Base-by-base conservation (phyloP, 306 rosid species). In the Citrullus mucosospermus region DNA sequence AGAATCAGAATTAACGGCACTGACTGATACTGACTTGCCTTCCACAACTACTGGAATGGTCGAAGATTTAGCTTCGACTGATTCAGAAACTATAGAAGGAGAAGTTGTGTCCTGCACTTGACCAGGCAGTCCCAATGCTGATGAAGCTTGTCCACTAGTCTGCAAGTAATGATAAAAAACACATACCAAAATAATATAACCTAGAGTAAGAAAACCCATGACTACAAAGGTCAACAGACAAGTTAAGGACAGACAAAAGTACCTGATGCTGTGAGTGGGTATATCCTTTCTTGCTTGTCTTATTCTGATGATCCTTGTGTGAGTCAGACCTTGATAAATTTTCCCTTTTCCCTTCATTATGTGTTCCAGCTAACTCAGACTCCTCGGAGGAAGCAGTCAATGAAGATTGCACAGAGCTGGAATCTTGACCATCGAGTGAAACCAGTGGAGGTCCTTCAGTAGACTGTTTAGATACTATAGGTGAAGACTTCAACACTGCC, bases 241-340 rank as follows among this genome's bases (percentile, higher is more conserved):
- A 50, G 80, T 73, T 44, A 54, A 79, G 77, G 4, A n/a, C 9
- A 0, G 62, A 79, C 30, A 59, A 30, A 81, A 50, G 61, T 86
- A 96, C 99, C 97, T 93, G 91, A 83, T 83, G 85, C 73, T 82
- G 89, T 20, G 81, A 57, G 80, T 86, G 93, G 56, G 44, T n/a
- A 71, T 15, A 39, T 50, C 86, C 96, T 86, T 87, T 85, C 85
- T 82, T 89, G 78, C 78, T 85, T 32, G 82, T 25, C 77, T 88
- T 86, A 78, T 85, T 93, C 79, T 85, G 89, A 80, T 86, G 85
- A 79, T 96, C 97, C 80, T 86, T 88, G 58, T 86, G 76, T 70
- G 92, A 87, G 87, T 88, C 87, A 12, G 97, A 88, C 80, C 84
- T 85, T 17, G 83, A 81, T 78, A 90, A 82, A 38, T 85, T 80